phyloP scores from a whole-genome alignment of 140 eudicot genomes.

The Flaveria floridana region DNA sequence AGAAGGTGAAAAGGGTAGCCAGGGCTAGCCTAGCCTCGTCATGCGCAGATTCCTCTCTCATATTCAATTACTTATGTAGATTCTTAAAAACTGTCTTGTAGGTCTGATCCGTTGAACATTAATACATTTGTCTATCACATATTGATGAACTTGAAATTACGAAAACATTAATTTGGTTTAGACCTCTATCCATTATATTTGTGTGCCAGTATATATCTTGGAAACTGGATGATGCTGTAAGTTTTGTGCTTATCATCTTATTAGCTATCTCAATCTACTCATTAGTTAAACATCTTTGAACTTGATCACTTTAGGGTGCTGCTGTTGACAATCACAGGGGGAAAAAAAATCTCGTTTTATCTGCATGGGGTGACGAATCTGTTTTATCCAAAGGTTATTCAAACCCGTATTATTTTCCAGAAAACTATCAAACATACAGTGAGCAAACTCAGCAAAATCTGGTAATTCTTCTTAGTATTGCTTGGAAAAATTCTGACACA shows the following conservation, averaged over 20 bases:
- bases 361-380: constrained; percentile 93
- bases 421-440: constrained; percentile 61
- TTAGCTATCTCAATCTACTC: constrained; percentile 19
- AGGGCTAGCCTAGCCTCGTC: not conserved
- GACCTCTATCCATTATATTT: not conserved
- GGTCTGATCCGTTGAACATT: not conserved
- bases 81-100: not conserved
- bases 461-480: constrained; percentile 45
- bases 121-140: not conserved
- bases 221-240: constrained; percentile 16
- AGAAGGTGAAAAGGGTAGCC: constrained; percentile 15
- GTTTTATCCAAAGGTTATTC: constrained; percentile 57
- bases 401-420: constrained; percentile 68
- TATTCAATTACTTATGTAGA: not conserved
- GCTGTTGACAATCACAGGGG: constrained; percentile 86
- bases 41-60: not conserved
- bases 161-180: not conserved
- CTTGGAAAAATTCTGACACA: not conserved
- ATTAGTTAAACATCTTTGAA: constrained; percentile 15
- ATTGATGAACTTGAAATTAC: too few relatives aligned
- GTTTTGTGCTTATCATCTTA: constrained; percentile 14
- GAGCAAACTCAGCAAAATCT: constrained; percentile 81
- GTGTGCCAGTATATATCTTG: not conserved
- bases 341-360: constrained; percentile 73
- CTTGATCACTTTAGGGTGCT: constrained; percentile 52